Evolutionary conservation across 345 rosid genomes (phyloP).

Genomic region (Microthlaspi erraticum): DNA sequence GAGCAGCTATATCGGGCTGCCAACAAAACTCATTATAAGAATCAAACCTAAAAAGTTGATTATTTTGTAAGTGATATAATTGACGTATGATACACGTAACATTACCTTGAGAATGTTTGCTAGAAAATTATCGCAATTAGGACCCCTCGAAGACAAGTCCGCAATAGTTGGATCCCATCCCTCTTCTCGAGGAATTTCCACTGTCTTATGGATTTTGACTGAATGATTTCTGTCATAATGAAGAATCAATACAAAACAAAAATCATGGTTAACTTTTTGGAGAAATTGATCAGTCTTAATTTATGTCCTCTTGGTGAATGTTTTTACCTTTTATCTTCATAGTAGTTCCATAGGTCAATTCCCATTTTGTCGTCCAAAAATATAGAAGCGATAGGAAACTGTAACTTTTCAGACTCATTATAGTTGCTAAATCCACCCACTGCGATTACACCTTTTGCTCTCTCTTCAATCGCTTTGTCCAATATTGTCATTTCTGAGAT

Average conservation of each 20-base stretch:
- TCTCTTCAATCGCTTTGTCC: constrained; percentile 19
- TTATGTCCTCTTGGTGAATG: constrained; percentile 7
- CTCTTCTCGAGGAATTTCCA: neutral
- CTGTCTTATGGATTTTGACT: constrained; percentile 27
- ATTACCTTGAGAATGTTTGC: constrained; percentile 38
- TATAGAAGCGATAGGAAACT: constrained; percentile 33
- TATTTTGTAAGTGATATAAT: neutral
- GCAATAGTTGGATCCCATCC: constrained; percentile 22
- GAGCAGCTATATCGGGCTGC: constrained; percentile 43
- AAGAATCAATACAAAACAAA: neutral
- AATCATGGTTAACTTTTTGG: neutral
- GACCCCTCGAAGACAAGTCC: constrained; percentile 29
- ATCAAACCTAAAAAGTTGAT: neutral
- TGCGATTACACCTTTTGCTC: constrained; percentile 23
- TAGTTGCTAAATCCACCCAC: neutral
- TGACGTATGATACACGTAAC: neutral
- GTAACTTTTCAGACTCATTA: neutral
- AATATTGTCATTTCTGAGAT: neutral
- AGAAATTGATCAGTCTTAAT: neutral
- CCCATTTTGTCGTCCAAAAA: neutral
- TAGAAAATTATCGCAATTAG: constrained; percentile 17
- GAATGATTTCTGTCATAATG: neutral
- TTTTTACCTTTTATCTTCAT: neutral
- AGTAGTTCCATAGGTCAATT: neutral
- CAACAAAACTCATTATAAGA: neutral